A percentile compares a stretch with the other conserved stretches of the same genome.
phyloP scores from a whole-genome alignment of 2,329 filamentous ascomycete species.

The Macrophomina pseudophaseolina region DNA sequence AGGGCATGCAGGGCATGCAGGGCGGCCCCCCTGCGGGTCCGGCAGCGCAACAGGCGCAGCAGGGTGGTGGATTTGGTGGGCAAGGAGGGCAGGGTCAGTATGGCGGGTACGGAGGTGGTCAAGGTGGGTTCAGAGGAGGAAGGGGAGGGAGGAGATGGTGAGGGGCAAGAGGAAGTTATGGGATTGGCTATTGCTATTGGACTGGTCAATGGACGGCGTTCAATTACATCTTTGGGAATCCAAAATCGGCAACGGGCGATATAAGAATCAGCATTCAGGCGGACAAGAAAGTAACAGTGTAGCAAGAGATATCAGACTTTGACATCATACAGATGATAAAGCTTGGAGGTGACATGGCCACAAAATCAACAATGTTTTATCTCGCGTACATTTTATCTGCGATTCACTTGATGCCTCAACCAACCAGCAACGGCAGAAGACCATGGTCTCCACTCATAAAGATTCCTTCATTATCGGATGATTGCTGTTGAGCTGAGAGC shows the following conservation, averaged over 20 bases:
- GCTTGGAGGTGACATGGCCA: no score
- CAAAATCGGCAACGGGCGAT: background rate
- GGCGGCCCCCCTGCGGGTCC: constrained; percentile 25
- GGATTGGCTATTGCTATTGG: background rate
- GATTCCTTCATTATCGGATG: no score
- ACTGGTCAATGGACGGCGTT: constrained; percentile 17
- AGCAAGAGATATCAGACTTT: background rate
- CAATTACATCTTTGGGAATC: background rate
- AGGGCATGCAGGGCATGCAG: constrained; percentile 39
- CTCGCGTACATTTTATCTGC: no score
- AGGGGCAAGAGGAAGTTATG: background rate
- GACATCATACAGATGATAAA: no score
- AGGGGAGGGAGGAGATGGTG: constrained; percentile 24
- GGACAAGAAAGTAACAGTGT: background rate
- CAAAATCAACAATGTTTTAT: no score
- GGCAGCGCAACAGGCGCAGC: constrained; percentile 22
- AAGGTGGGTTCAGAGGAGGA: constrained; percentile 25
- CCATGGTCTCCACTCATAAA: no score
- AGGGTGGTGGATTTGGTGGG: constrained; percentile 20
- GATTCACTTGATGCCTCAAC: no score
- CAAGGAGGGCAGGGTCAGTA: constrained; percentile 22
- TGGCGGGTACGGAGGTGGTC: constrained; percentile 21
- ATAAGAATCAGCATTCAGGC: constrained; percentile 10
- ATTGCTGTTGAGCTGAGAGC: no score
- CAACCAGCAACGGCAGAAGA: no score